Percentiles rank a stretch among this genome's conserved stretches.
These are phyloP conservation scores for Podospora conica DNA, from an alignment of 495 filamentous ascomycete genomes.

Conservation along the genomic window DNA sequence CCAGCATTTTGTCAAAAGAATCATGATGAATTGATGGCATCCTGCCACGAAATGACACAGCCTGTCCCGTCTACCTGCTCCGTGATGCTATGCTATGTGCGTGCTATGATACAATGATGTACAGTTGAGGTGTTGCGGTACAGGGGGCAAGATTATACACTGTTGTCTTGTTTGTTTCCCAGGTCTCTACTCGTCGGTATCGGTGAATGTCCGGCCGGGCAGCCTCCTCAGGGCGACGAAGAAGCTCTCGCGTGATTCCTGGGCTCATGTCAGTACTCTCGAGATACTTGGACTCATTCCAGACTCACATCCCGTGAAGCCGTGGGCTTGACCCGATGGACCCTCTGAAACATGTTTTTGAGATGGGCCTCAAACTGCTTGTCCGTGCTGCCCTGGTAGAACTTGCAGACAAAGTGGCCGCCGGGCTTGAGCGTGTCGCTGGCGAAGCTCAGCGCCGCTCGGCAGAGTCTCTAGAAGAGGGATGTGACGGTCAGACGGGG, in stretches of 20 bases:
- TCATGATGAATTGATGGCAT: conserved; percentile 12
- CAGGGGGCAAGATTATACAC: background rate
- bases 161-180: background rate
- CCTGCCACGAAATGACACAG: conserved; percentile 1
- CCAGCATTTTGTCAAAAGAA: conserved; percentile 13
- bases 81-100: background rate
- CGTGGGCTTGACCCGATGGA: conserved; percentile 81
- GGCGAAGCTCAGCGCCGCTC: conserved; percentile 73
- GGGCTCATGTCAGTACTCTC: conserved; percentile 1
- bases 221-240: conserved; percentile 71
- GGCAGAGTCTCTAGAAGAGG: conserved; percentile 68
- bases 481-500: background rate
- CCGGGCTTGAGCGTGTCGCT: conserved; percentile 74
- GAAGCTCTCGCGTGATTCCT: conserved; percentile 90
- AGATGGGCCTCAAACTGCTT: conserved; percentile 66
- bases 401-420: conserved; percentile 94
- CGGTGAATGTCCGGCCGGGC: conserved; percentile 30
- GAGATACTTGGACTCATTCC: background rate
- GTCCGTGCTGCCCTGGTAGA: conserved; percentile 87
- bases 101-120: conserved; percentile 7
- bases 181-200: conserved; percentile 9
- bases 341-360: conserved; percentile 66
- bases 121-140: background rate
- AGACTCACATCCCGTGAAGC: conserved; percentile 74
- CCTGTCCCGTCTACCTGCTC: background rate